Base-by-base conservation (phyloP, 2,329 filamentous ascomycete genomes). In the Aureobasidium uvarum region DNA sequence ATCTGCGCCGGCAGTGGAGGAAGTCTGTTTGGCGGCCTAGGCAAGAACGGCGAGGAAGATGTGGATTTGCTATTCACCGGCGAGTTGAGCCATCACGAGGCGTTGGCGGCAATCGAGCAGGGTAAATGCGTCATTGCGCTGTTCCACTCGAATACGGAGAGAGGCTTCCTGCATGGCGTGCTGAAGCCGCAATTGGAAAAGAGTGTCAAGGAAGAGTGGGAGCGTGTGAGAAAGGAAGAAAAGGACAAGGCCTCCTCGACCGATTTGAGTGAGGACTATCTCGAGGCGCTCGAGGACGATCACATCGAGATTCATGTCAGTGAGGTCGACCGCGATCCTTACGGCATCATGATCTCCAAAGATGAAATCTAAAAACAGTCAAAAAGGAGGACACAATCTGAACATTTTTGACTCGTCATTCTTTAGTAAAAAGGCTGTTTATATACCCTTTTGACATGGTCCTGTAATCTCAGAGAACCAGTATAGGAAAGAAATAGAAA, bases 141-240 rank as follows among this genome's bases (percentile, higher is more conserved):
- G 55, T 96, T 96, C 72, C 95, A 99, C 76, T 94, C 90, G 71
- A 98, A 98, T 76, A 95, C 91, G 0, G 95, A 99, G 80, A 82
- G 95, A 41, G 88, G 86, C 0, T 99, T 94, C 74, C 77, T 99
- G 71, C 83, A 83, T 66, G 83, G 88, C 66, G 86, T 90, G 54
- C 83, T 99, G 79, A 83, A 84, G 71, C 81, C 81, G 20, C 85
- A 87, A 75, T 78, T 97, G 71, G 80, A 86, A 71, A 79, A 80
- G 45, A 77, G 81, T 67, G 76, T 96, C 39, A 79, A 77, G 62
- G 77, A 80, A 56, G 83, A 84, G 69, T 88, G 86, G 85, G 73
- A 78, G 58, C 75, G 70, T 43, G 68, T 82, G 8, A 76, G 81
- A 45, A 74, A 75, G 36, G 79, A 82, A 66, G 78, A 80, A 66